These are phyloP conservation scores for Linnemannia hyalina DNA, from an alignment of 192 early-diverging fungal genomes.

Conservation along the genomic window DNA sequence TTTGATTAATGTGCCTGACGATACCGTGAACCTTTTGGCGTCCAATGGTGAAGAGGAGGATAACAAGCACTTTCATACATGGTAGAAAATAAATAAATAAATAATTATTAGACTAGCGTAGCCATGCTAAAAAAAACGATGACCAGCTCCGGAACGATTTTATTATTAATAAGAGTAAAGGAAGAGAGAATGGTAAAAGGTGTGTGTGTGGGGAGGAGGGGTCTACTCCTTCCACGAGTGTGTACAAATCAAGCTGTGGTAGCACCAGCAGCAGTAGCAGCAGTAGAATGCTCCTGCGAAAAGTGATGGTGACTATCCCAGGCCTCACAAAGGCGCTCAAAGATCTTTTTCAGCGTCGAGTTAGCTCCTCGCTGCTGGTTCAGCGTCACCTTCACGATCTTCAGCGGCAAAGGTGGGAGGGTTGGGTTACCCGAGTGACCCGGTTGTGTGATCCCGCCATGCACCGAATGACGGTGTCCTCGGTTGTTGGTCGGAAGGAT, in stretches of 20 bases:
- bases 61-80: not conserved
- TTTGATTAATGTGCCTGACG: not conserved
- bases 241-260: no score
- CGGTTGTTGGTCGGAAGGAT: not conserved
- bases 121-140: not conserved
- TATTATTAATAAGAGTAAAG: not conserved
- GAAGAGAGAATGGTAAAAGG: not conserved
- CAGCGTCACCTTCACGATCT: constrained; percentile 41
- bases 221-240: no score
- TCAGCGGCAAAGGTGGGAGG: not conserved
- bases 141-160: not conserved
- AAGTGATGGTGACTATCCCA: constrained; percentile 27
- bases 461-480: constrained; percentile 32
- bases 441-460: not conserved
- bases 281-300: not conserved
- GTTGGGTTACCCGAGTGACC: not conserved
- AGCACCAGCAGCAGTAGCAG: not conserved
- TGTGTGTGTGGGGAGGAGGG: no score
- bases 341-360: constrained; percentile 44
- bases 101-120: not conserved
- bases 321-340: constrained; percentile 19
- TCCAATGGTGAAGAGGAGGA: not conserved
- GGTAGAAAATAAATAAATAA: not conserved
- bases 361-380: constrained; percentile 54
- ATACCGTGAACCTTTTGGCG: not conserved